Evolutionary conservation across 1,139 yeast species (phyloP), one percentile per base, ranked within the genome.

Genomic region (Pichia terricola): DNA sequence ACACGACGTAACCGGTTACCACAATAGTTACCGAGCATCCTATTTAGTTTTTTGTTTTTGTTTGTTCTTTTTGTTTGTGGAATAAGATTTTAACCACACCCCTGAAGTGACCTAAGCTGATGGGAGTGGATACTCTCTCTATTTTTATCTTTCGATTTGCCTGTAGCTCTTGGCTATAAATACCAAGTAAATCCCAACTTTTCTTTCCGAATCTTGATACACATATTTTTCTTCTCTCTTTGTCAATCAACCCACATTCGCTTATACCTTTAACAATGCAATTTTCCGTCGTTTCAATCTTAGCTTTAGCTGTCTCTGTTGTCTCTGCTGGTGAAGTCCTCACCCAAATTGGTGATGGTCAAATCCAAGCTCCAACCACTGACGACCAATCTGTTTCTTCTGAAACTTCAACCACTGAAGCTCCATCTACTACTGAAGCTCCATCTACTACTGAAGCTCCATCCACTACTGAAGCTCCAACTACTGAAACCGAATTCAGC

Each of bases 401-500:
- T 41, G 59, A 63, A n/a, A 58, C 69, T 41, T 58, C 69, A 41
- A 72, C 70, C 41, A 59, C 63, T n/a, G 40, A 31, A 34, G 35
- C 35, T 34, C 35, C 35, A 34, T 7, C 7, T 7, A 34, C 35
- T 22, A 34, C 11, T 10, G 32, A 8, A 8, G 22, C 35, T 6
- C 33, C 33, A 30, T 8, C 8, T 8, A 34, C 45, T 33, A 28
- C 45, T 28, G 36, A 34, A 22, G 25, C 38, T 26, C 8, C 39
- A n/a, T 37, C 45, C 30, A 35, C 45, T 5, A 36, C 47, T 22
- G 30, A 28, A 8, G 26, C 30, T 8, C n/a, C 27, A 25, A 9
- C 30, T n/a, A 25, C 39, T 37, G 27, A 10, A 9, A 10, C 44
- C 22, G 44, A 27, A 26, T 39, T 42, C 37, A 26, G 30, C 16